Evolutionary conservation across 2,329 filamentous ascomycete genomes (phyloP), one percentile per base, ranked within the genome.

Genomic region (Polychaeton citri): DNA sequence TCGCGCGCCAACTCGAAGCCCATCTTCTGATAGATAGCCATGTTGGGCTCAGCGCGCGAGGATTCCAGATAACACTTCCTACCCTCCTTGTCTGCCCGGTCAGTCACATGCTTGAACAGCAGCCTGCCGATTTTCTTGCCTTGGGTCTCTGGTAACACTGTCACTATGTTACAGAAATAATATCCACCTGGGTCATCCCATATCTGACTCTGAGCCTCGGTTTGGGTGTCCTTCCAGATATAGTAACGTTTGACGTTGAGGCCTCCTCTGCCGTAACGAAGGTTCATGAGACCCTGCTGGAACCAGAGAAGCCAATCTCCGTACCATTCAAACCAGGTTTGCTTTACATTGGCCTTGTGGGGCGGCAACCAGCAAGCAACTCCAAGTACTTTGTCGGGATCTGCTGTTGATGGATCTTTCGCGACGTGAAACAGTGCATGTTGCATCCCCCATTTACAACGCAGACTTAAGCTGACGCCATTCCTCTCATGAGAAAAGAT

Each of bases 161-260:
- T 77, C 48, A 84, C 73, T 41, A 84, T 81, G 49, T 84, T 85
- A 44, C 80, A 77, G 45, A 84, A 84, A 49, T 82, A 84, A 49
- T 84, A 84, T 0, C 80, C 80, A 4, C 67, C 62, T 0, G 69
- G 64, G 38, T 81, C 75, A 0, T 62, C 72, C 79, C 79, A 84
- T 3, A 82, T 57, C 18, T 69, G 59, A 0, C 61, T 60, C 37
- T 83, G 79, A 1, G 71, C 74, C 26, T 71, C 61, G 0, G 69
- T 65, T 53, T 85, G 79, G 5, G 70, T 65, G 4, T 64, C 64
- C 50, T 84, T 84, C 79, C 78, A 84, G 45, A 82, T 79, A 55
- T 72, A 77, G 52, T 84, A 84, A 5, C 80, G 71, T 58, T 69
- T 69, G 6, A 76, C 69, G 39, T 72, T 76, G 3, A 85, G 60